phyloP scores from a whole-genome alignment of 176 grass and related monocot species.

The Oryza punctata region DNA sequence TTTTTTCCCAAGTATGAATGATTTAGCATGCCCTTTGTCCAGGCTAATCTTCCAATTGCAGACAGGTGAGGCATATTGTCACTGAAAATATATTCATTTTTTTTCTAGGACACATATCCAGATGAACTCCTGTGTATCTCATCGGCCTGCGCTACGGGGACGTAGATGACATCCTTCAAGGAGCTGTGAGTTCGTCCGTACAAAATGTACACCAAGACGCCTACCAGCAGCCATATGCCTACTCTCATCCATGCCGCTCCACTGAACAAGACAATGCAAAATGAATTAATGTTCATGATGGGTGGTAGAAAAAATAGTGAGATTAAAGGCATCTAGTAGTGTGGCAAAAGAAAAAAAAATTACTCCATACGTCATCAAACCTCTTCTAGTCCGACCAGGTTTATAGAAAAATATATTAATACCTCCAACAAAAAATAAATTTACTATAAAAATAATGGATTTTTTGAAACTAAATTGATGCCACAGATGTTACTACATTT shows the following conservation, averaged over 20 bases:
- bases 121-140: constrained; percentile 65
- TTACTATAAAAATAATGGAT: no score
- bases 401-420: no score
- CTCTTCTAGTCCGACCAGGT: no score
- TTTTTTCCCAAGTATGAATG: not conserved
- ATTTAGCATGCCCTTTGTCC: not conserved
- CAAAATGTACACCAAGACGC: constrained; percentile 82
- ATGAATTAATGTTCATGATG: constrained; percentile 20
- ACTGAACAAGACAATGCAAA: constrained; percentile 40
- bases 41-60: not conserved
- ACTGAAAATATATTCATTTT: not conserved
- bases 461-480: no score
- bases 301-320: not conserved
- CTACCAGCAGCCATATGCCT: constrained; percentile 80
- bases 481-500: no score
- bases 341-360: not conserved
- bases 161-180: constrained; percentile 57
- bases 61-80: not conserved
- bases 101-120: constrained; percentile 36
- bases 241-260: constrained; percentile 70
- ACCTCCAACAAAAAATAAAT: no score
- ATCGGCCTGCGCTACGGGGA: constrained; percentile 53
- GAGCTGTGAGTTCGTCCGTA: constrained; percentile 87
- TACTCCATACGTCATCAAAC: no score
- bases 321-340: not conserved